Percentiles rank a stretch among this genome's conserved stretches.
Evolutionary conservation across 1,284 basidiomycete species (phyloP).

Genomic region (Cutaneotrichosporon sp.): DNA sequence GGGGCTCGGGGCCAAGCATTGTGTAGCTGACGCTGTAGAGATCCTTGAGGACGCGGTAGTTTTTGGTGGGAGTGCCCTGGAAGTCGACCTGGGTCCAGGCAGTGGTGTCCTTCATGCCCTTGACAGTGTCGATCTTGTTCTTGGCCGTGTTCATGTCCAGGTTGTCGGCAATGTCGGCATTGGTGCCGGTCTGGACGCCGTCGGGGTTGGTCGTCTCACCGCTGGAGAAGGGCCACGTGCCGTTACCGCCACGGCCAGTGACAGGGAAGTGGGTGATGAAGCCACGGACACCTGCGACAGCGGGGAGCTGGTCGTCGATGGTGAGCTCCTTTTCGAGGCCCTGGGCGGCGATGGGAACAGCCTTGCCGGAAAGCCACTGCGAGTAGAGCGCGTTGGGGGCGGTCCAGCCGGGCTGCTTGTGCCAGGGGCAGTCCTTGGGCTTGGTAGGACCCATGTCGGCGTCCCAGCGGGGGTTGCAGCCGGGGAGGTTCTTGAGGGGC

Average conservation of each 20-base stretch:
- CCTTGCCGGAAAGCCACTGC: background rate
- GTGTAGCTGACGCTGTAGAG: background rate
- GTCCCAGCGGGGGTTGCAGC: constrained; percentile 37
- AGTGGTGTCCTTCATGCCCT: background rate
- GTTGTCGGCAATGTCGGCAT: constrained; percentile 2
- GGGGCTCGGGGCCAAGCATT: background rate
- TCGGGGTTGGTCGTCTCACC: background rate
- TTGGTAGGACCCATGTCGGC: background rate
- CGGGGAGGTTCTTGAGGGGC: constrained; percentile 24
- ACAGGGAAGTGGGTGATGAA: background rate
- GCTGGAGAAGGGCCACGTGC: background rate
- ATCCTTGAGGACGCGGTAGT: background rate
- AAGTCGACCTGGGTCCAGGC: background rate
- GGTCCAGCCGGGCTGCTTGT: background rate
- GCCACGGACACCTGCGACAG: background rate
- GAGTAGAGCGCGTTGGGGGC: constrained; percentile 3
- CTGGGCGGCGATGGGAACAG: background rate
- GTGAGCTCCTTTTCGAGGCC: background rate
- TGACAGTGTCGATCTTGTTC: background rate
- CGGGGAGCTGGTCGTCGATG: background rate
- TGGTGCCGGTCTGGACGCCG: background rate
- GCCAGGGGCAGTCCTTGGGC: constrained; percentile 1
- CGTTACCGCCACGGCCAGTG: background rate
- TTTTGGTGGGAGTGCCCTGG: background rate
- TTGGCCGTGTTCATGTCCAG: background rate